phyloP scores from a whole-genome alignment of 2,329 filamentous ascomycete genomes.

The Chaetothyriales sp. region DNA sequence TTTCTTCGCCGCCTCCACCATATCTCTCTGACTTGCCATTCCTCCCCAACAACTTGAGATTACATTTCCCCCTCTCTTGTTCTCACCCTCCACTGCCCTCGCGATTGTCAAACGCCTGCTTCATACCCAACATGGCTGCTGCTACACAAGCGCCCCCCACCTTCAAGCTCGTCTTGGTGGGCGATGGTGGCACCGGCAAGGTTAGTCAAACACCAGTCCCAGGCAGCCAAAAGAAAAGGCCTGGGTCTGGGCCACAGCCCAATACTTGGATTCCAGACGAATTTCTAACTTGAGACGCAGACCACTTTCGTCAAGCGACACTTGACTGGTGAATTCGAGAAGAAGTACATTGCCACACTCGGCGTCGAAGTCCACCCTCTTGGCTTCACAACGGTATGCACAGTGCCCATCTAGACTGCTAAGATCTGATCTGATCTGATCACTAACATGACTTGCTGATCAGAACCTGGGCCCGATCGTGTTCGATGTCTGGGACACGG shows the following conservation, averaged over 20 bases:
- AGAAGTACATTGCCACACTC: conserved; percentile 99
- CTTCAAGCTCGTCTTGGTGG: conserved; percentile 99
- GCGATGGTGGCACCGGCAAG: conserved; percentile 99
- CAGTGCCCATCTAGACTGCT: conserved; percentile 12
- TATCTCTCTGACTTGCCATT: background rate
- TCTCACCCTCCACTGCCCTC: background rate
- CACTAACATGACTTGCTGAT: conserved; percentile 6
- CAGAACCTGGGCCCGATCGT: conserved; percentile 88
- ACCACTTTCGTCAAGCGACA: conserved; percentile 99
- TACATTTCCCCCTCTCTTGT: background rate
- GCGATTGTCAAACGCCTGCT: background rate
- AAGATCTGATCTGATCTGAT: conserved; percentile 23
- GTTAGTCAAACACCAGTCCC: conserved; percentile 37
- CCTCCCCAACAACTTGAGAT: background rate
- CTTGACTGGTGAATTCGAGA: conserved; percentile 99
- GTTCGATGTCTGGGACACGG: conserved; percentile 99
- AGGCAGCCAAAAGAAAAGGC: background rate
- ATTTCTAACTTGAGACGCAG: conserved; percentile 33
- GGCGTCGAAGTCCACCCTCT: conserved; percentile 99
- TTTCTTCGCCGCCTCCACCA: background rate
- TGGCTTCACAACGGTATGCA: conserved; percentile 87
- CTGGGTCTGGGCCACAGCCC: background rate
- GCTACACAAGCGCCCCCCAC: conserved; percentile 46
- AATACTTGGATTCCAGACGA: background rate
- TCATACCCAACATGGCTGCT: conserved; percentile 44